Percentiles rank a stretch among this genome's conserved stretches.
Evolutionary conservation across 2,329 filamentous ascomycete genomes (phyloP).

Genomic region (Neofusicoccum parvum): DNA sequence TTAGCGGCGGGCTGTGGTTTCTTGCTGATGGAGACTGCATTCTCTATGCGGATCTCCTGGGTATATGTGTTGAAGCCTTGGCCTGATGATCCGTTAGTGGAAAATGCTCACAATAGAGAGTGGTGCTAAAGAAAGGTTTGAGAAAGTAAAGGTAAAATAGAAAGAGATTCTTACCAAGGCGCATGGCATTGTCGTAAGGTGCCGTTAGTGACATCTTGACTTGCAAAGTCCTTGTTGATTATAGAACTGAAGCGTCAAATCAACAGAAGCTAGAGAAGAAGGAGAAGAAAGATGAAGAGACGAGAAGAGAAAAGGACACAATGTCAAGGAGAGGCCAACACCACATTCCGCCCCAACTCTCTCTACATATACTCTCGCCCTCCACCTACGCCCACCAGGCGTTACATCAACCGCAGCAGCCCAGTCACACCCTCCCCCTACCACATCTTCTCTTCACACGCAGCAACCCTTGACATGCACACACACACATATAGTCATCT

Average conservation of each 20-base stretch:
- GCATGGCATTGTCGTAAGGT: slow-evolving; percentile 43
- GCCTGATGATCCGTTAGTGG: slow-evolving; percentile 24
- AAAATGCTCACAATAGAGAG: background rate
- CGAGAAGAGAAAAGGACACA: background rate
- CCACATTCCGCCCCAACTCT: background rate
- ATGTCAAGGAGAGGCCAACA: background rate
- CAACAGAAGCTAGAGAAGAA: background rate
- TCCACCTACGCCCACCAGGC: background rate
- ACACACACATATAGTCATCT: background rate
- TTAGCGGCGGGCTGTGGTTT: slow-evolving; percentile 19
- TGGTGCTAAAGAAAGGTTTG: background rate
- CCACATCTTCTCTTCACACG: background rate
- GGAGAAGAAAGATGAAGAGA: background rate
- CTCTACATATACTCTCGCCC: background rate
- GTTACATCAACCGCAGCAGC: slow-evolving; percentile 4
- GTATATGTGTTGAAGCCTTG: slow-evolving; percentile 46
- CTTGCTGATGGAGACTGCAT: slow-evolving; percentile 34
- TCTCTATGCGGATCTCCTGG: slow-evolving; percentile 43
- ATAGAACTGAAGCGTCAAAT: background rate
- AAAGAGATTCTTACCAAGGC: slow-evolving; percentile 30
- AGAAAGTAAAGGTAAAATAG: background rate
- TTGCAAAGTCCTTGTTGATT: background rate
- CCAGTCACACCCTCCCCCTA: background rate
- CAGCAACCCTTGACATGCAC: background rate
- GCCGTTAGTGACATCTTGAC: slow-evolving; percentile 36